Base-by-base conservation (phyloP, 306 rosid genomes). In the Gastrolobium bilobum region DNA sequence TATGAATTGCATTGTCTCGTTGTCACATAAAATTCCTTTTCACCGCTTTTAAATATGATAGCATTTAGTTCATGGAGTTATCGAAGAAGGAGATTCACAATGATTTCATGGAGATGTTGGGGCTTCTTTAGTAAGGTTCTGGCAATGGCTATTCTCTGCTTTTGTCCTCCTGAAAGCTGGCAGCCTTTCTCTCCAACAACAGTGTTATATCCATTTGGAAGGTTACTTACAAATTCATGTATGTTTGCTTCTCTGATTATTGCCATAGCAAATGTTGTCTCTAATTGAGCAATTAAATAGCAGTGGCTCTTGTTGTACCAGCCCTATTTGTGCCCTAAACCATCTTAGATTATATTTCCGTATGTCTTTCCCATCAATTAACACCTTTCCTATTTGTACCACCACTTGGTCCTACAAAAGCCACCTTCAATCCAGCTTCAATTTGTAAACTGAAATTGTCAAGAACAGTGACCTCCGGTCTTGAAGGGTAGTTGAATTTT, bases 91-190 rank as follows among this genome's bases (percentile, higher is more conserved):
- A n/a, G n/a, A n/a, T n/a, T n/a, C n/a, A n/a, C n/a, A n/a, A n/a
- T n/a, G n/a, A n/a, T n/a, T n/a, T n/a, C n/a, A n/a, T n/a, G n/a
- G n/a, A n/a, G n/a, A n/a, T n/a, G n/a, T n/a, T n/a, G n/a, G 43
- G 97, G 98, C 81, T 79, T 89, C 87, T 93, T 91, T 59, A 90
- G 63, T 73, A 93, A 75, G 52, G 98, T 86, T 87, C 97, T 91
- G 59, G 97, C 92, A 70, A 90, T 93, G 75, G 93, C 98, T 80
- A 91, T 85, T 88, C 98, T 91, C 77, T 93, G 98, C 85, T 91
- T 93, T 79, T 93, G 98, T 71, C 97, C 98, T 42, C 98, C 95
- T 39, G 98, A 93, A 59, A 93, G 93, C 84, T 93, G 97, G 77
- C 97, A 88, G 3, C 97, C 98, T 81, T 82, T 91, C 74, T 93